Conservation (phyloP, 2,329 filamentous ascomycete genomes). For the Fusarium udum region DNA sequence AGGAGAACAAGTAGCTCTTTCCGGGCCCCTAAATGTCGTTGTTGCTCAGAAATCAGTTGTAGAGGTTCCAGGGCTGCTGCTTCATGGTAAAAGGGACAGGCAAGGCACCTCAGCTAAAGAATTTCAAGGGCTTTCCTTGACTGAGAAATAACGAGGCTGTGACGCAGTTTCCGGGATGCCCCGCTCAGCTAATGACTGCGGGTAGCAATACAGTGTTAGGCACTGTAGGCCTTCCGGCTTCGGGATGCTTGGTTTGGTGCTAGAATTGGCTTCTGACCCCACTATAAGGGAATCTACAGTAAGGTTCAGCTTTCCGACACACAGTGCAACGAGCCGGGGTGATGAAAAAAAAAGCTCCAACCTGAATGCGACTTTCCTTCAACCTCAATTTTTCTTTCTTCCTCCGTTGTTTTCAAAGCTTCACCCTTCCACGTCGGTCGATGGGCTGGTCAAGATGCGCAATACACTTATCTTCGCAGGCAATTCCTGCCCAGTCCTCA, state of each 20-base stretch:
- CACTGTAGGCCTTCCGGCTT: slow-evolving; percentile 18
- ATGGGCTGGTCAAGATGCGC: slow-evolving; percentile 60
- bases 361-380: slow-evolving; percentile 34
- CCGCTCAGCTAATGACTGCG: slow-evolving; percentile 32
- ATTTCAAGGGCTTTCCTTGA: neutral
- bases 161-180: slow-evolving; percentile 35
- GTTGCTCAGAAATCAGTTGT: neutral
- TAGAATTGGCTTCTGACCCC: neutral
- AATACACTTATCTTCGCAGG: slow-evolving; percentile 75
- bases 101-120: neutral
- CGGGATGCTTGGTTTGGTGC: neutral
- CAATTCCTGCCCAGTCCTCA: slow-evolving; percentile 72
- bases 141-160: slow-evolving; percentile 11
- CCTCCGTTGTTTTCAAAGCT: slow-evolving; percentile 38
- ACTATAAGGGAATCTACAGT: slow-evolving; percentile 22
- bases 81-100: neutral
- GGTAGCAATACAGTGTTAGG: slow-evolving; percentile 2
- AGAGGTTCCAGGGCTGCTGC: neutral
- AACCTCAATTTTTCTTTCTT: slow-evolving; percentile 28
- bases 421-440: slow-evolving; percentile 32
- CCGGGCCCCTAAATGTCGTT: neutral
- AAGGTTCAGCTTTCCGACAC: neutral
- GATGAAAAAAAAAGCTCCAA: slow-evolving; percentile 41
- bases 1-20: too few species aligned
- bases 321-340: slow-evolving; percentile 25